Base-by-base conservation (phyloP, 2,329 filamentous ascomycete species). In the Zarea fungicola region DNA sequence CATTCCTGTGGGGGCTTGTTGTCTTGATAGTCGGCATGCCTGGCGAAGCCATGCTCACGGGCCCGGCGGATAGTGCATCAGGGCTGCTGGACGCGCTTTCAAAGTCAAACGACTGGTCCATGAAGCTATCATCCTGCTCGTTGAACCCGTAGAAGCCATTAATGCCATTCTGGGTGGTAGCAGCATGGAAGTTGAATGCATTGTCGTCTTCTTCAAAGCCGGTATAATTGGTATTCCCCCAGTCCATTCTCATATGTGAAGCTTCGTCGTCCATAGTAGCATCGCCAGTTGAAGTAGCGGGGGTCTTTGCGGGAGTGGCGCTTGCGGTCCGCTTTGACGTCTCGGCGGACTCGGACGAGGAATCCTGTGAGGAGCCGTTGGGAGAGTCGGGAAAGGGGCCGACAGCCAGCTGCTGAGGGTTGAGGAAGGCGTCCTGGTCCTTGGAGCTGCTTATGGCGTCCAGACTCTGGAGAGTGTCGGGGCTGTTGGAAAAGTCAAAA, bases 51-150 rank as follows among this genome's bases (percentile, higher is more conserved):
- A 74, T 69, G 48, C 68, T 60, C 9, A 53, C 45, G 29, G 54
- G 60, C 13, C 50, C 52, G 10, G 50, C 54, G 28, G 54, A 58
- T 13, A 58, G 41, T 8, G 65, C 67, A 49, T 70, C 73, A 6
- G 81, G 78, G 52, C 78, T 84, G 55, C 74, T 80, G 2, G 77
- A 75, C 8, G 75, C 75, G 56, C 77, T 80, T 14, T 77, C 74
- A 58, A 84, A 83, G 54, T 81, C 76, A 55, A 82, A 80, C 41
- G 71, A 66, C 39, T 68, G 66, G 45, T 74, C 68, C 68, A 76
- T 72, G 44, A 70, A 69, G 55, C 68, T 68, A 51, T 75, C 73
- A 49, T 65, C 62, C 16, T 63, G 55, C n/a, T 64, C 59, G 25
- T 54, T 51, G 48, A 67, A 66, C 29, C 50, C 56, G 43, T 65